A percentile compares a stretch with the other conserved stretches of the same genome.
Evolutionary conservation across 306 rosid genomes (phyloP).

Genomic region (Acacia confusa): DNA sequence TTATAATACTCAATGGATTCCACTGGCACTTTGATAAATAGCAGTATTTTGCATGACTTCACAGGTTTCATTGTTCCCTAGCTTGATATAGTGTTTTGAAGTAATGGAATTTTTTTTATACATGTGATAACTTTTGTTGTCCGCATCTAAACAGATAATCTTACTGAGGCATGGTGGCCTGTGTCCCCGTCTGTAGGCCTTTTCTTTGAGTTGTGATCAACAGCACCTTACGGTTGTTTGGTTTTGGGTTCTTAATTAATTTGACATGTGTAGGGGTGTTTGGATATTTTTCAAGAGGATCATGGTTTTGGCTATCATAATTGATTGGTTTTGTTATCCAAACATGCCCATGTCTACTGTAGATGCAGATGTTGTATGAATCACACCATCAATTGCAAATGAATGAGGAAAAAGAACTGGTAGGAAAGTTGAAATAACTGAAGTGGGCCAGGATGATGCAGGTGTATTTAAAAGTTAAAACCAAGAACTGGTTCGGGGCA

Average conservation of each 20-base stretch:
- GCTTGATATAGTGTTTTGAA: constrained; percentile 22
- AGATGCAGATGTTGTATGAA: constrained; percentile 11
- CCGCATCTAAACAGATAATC: neutral
- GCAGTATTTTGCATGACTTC: constrained; percentile 26
- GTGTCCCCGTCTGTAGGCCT: neutral
- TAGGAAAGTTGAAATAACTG: neutral
- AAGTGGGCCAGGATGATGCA: neutral
- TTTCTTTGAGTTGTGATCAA: neutral
- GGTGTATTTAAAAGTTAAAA: constrained; percentile 16
- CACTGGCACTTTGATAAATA: constrained; percentile 10
- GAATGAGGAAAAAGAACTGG: neutral
- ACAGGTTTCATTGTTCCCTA: constrained; percentile 22
- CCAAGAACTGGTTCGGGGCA: neutral
- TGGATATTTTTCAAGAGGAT: too few species aligned
- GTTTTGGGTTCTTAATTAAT: too few species aligned
- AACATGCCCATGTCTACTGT: neutral
- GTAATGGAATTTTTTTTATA: neutral
- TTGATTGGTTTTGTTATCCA: too few species aligned
- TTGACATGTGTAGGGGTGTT: too few species aligned
- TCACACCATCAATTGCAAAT: neutral
- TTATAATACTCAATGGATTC: neutral
- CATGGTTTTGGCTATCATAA: too few species aligned
- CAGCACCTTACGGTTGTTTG: neutral
- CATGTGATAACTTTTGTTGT: neutral
- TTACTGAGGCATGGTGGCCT: neutral